Conservation (phyloP, 768 basidiomycete species). For the Tricholoma sp. region DNA sequence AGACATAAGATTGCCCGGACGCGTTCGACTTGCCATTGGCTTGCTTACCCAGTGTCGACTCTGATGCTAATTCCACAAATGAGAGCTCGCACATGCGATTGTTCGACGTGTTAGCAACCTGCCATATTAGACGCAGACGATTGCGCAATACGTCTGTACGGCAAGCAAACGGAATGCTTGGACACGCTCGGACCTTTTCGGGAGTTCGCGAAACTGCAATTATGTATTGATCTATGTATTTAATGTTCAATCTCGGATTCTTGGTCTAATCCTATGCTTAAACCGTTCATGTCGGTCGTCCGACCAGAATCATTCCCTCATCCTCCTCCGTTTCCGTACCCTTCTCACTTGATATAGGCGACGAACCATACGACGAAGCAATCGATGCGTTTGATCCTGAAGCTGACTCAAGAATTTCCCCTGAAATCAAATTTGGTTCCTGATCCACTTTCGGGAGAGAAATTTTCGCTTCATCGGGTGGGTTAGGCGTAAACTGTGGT, state of each 20-base stretch:
- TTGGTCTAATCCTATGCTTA: background rate
- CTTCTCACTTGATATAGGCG: slow-evolving; percentile 50
- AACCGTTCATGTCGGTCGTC: slow-evolving; percentile 39
- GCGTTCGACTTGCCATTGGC: background rate
- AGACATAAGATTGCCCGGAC: background rate
- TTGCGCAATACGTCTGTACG: background rate
- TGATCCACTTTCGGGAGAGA: background rate
- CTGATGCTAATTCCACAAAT: background rate
- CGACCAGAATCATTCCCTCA: slow-evolving; percentile 78
- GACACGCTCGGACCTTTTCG: background rate
- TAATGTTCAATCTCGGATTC: background rate
- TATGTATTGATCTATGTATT: slow-evolving; percentile 5
- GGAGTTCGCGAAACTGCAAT: background rate
- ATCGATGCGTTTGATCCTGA: slow-evolving; percentile 27
- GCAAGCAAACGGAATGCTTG: background rate
- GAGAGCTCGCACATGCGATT: background rate
- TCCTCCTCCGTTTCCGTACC: slow-evolving; percentile 79
- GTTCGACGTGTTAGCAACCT: background rate
- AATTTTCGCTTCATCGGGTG: background rate
- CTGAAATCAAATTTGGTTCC: slow-evolving; percentile 1
- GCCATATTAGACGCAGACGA: background rate
- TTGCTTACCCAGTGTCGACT: background rate
- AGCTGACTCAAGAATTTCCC: background rate
- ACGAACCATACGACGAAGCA: slow-evolving; percentile 29
- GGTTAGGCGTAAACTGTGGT: slow-evolving; percentile 1